These are phyloP conservation scores for Prunus yedoensis DNA, from an alignment of 331 rosid species.

Conservation along the genomic window DNA sequence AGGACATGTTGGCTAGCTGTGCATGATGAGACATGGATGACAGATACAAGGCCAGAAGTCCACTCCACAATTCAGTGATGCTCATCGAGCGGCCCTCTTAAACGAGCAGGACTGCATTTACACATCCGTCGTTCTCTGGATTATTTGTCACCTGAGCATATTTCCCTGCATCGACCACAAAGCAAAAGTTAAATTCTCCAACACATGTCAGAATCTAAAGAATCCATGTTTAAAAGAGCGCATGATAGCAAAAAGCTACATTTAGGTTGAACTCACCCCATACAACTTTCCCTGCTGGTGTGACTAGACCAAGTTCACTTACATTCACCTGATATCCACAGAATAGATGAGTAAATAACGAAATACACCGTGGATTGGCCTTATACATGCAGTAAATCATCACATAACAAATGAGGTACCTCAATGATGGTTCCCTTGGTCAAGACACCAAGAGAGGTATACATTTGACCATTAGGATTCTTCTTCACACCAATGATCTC, in stretches of 20 bases:
- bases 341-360: constrained; percentile 1
- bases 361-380: not conserved
- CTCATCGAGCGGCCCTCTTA: constrained; percentile 15
- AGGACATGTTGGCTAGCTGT: not conserved
- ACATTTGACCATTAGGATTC: constrained; percentile 92
- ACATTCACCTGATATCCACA: constrained; percentile 73
- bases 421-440: constrained; percentile 93
- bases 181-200: not conserved
- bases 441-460: constrained; percentile 88
- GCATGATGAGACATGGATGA: not conserved
- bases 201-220: not conserved
- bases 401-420: constrained; percentile 40
- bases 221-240: not conserved
- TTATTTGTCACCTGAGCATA: constrained; percentile 95
- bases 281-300: constrained; percentile 94
- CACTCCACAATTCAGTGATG: not conserved
- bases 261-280: constrained; percentile 60
- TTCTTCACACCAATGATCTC: constrained; percentile 96
- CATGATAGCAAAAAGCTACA: not conserved
- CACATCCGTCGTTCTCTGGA: constrained; percentile 96
- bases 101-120: constrained; percentile 86
- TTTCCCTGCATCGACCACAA: constrained; percentile 56
- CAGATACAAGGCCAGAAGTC: not conserved
- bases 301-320: constrained; percentile 91
- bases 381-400: not conserved